Evolutionary conservation across 306 rosid species (phyloP).

Genomic region (Echinosophora koreensis): DNA sequence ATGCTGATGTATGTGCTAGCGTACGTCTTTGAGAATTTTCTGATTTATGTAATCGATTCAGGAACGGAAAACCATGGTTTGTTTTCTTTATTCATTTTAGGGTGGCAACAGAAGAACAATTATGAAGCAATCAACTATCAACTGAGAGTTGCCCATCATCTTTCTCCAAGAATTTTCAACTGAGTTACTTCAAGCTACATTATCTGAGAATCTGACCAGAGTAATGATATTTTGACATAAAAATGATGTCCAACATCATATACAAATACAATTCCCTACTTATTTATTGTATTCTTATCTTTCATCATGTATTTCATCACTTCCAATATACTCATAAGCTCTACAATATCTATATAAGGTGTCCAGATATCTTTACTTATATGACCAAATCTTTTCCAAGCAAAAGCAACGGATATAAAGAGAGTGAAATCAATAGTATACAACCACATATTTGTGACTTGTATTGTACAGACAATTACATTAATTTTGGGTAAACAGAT

Average conservation of each 20-base stretch:
- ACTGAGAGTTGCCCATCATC: neutral
- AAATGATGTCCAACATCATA: too few species aligned
- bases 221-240: too few species aligned
- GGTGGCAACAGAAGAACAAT: neutral
- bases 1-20: too few species aligned
- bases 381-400: neutral
- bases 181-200: neutral
- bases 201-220: neutral
- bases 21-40: too few species aligned
- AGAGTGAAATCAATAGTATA: slow-evolving; percentile 9
- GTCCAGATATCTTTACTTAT: too few species aligned
- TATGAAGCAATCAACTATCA: neutral
- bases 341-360: too few species aligned
- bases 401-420: neutral
- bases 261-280: too few species aligned
- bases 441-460: too few species aligned
- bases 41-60: neutral
- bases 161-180: neutral
- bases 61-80: neutral
- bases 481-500: neutral
- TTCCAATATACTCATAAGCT: too few species aligned
- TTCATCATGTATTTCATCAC: too few species aligned
- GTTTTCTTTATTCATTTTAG: neutral
- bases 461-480: too few species aligned
- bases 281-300: too few species aligned